Percentiles rank a stretch among this genome's conserved stretches.
Evolutionary conservation across 345 rosid species (phyloP).

Genomic region (Aurinia saxatilis): DNA sequence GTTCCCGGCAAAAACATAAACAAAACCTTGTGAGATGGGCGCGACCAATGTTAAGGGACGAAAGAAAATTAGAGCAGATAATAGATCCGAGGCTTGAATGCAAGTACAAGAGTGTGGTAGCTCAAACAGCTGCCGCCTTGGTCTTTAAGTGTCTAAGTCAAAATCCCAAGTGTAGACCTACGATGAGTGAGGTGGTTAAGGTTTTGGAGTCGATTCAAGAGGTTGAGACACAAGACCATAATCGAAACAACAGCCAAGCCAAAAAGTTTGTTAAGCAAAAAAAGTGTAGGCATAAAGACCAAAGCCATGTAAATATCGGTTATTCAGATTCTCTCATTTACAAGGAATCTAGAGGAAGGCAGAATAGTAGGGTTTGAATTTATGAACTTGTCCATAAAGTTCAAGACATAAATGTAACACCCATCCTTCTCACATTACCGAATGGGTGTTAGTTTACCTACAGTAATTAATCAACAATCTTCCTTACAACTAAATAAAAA

Average conservation of each 20-base stretch:
- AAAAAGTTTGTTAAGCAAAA: not conserved
- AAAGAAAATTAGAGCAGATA: conserved; percentile 38
- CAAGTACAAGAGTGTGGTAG: conserved; percentile 47
- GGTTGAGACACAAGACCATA: conserved; percentile 29
- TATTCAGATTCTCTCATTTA: conserved; percentile 39
- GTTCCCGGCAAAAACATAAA: conserved; percentile 39
- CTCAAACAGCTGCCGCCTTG: conserved; percentile 41
- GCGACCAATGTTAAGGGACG: conserved; percentile 49
- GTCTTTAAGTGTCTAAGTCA: conserved; percentile 66
- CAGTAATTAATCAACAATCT: too few species aligned
- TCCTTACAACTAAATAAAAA: too few species aligned
- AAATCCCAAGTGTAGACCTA: conserved; percentile 53
- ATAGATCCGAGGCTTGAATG: conserved; percentile 63
- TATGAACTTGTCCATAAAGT: too few species aligned
- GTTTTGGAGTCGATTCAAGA: conserved; percentile 53
- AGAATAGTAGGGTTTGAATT: conserved; percentile 2
- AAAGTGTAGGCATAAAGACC: conserved; percentile 2
- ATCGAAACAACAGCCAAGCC: conserved; percentile 18
- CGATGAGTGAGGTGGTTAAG: conserved; percentile 54
- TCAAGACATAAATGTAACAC: too few species aligned
- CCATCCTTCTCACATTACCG: too few species aligned
- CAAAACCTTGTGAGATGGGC: conserved; percentile 65
- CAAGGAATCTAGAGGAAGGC: conserved; percentile 13
- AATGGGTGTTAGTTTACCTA: too few species aligned
- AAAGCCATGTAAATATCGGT: conserved; percentile 24